Evolutionary conservation across 2,329 filamentous ascomycete genomes (phyloP).

Genomic region (Curvularia sp.): DNA sequence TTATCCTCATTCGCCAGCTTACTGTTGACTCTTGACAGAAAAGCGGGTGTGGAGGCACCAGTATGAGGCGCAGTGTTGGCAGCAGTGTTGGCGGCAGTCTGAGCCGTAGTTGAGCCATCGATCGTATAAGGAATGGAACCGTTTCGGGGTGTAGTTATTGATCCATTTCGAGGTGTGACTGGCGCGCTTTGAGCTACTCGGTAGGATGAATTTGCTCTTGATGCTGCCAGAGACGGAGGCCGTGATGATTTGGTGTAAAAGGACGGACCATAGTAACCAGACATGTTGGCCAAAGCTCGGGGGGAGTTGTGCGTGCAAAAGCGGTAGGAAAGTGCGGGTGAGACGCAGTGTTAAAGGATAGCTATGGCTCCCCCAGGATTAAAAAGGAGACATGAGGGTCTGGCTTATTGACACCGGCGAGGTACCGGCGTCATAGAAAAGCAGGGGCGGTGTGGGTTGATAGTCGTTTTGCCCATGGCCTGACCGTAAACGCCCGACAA

Average conservation of each 20-base stretch:
- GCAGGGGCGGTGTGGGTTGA: slow-evolving; percentile 9
- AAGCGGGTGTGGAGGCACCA: slow-evolving; percentile 17
- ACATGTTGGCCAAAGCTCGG: slow-evolving; percentile 14
- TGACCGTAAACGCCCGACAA: slow-evolving; percentile 21
- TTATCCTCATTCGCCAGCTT: slow-evolving; percentile 16
- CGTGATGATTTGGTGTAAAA: slow-evolving; percentile 21
- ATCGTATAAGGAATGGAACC: slow-evolving; percentile 20
- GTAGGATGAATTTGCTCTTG: slow-evolving; percentile 25
- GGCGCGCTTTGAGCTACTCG: slow-evolving; percentile 20
- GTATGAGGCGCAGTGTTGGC: slow-evolving; percentile 25
- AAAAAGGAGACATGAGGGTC: slow-evolving; percentile 5
- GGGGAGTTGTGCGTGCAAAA: slow-evolving; percentile 6
- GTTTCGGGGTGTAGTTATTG: slow-evolving; percentile 23
- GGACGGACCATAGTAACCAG: slow-evolving; percentile 30
- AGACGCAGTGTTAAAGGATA: slow-evolving; percentile 1
- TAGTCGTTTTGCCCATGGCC: slow-evolving; percentile 5
- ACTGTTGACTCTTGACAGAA: slow-evolving; percentile 25
- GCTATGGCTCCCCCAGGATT: slow-evolving; percentile 4
- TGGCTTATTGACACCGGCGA: slow-evolving; percentile 8
- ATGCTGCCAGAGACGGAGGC: slow-evolving; percentile 24
- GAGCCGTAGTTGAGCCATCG: slow-evolving; percentile 18
- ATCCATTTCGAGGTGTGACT: slow-evolving; percentile 25
- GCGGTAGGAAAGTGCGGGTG: slow-evolving; percentile 1
- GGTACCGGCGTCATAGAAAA: slow-evolving; percentile 13
- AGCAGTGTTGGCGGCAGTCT: slow-evolving; percentile 23